Percentiles rank a stretch among this genome's conserved stretches.
Conservation (phyloP, 495 filamentous ascomycete genomes). For the Cercophora samala region DNA sequence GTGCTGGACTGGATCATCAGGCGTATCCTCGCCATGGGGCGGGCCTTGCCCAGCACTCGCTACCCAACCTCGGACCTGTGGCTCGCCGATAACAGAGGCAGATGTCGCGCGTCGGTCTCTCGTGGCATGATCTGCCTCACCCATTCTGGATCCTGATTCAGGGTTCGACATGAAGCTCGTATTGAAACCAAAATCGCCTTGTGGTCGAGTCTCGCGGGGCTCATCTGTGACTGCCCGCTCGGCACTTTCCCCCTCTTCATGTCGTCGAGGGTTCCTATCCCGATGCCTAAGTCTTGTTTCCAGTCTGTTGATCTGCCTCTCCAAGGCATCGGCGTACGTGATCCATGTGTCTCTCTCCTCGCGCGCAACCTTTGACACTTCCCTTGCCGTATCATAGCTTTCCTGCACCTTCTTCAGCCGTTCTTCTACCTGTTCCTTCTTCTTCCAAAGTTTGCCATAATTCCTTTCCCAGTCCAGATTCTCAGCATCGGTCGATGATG, state of each 20-base stretch:
- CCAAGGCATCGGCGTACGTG: conserved; percentile 28
- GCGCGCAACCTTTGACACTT: background rate
- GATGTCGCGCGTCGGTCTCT: background rate
- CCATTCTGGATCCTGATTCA: background rate
- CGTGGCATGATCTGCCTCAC: background rate
- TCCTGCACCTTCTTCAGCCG: conserved; percentile 6
- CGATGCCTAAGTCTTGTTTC: conserved; percentile 24
- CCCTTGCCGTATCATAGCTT: background rate
- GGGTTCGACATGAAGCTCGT: conserved; percentile 21
- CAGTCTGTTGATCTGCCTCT: conserved; percentile 23
- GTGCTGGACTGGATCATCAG: background rate
- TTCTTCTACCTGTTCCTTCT: background rate
- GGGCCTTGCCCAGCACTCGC: background rate
- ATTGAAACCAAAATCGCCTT: background rate
- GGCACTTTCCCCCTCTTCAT: background rate
- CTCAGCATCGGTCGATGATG: background rate
- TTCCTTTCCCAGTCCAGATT: conserved; percentile 23
- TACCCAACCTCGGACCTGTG: conserved; percentile 5
- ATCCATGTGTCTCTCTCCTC: conserved; percentile 28
- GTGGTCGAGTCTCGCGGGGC: background rate
- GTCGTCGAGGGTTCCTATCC: background rate
- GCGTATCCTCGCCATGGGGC: background rate
- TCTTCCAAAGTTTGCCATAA: conserved; percentile 22
- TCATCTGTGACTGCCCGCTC: background rate
- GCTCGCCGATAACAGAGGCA: background rate